Conservation (phyloP, 1,284 basidiomycete species). For the Coniophora puteana region DNA sequence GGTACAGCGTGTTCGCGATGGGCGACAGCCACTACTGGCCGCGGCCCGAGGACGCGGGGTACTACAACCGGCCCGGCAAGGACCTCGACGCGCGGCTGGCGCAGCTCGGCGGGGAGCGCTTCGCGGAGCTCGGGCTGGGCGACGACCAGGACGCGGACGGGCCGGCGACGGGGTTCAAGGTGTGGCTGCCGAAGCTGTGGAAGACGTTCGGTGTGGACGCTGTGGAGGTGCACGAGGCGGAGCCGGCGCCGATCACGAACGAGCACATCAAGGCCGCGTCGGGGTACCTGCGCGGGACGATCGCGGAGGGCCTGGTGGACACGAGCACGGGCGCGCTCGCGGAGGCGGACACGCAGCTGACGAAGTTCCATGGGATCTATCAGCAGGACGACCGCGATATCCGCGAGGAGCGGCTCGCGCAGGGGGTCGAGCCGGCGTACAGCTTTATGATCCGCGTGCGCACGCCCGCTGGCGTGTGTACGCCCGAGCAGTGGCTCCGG, state of each 20-base stretch:
- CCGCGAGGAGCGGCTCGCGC: slow-evolving; percentile 90
- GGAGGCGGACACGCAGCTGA: slow-evolving; percentile 89
- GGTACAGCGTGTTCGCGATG: slow-evolving; percentile 89
- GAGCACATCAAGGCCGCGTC: slow-evolving; percentile 99
- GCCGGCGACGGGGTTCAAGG: slow-evolving; percentile 92
- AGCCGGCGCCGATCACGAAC: slow-evolving; percentile 97
- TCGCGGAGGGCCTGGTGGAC: slow-evolving; percentile 88
- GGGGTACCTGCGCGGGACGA: slow-evolving; percentile 93
- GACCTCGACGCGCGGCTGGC: slow-evolving; percentile 83
- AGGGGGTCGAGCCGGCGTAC: slow-evolving; percentile 95
- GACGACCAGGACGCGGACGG: slow-evolving; percentile 99
- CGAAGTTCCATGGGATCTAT: slow-evolving; percentile 99
- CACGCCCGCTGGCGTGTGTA: slow-evolving; percentile 94
- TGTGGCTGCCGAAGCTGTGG: slow-evolving; percentile 93
- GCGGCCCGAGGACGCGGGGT: slow-evolving; percentile 91
- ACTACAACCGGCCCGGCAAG: slow-evolving; percentile 97
- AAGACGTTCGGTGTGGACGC: slow-evolving; percentile 91
- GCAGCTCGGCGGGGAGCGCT: slow-evolving; percentile 71
- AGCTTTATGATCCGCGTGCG: slow-evolving; percentile 99
- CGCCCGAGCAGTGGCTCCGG: slow-evolving; percentile 88
- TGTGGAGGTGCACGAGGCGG: slow-evolving; percentile 87
- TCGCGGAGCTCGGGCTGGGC: slow-evolving; percentile 79
- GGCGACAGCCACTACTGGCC: slow-evolving; percentile 99
- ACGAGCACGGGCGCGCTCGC: slow-evolving; percentile 86
- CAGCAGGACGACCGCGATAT: slow-evolving; percentile 99